Evolutionary conservation across 129 eudicot genomes (phyloP).

Genomic region (Sambucus nigra): DNA sequence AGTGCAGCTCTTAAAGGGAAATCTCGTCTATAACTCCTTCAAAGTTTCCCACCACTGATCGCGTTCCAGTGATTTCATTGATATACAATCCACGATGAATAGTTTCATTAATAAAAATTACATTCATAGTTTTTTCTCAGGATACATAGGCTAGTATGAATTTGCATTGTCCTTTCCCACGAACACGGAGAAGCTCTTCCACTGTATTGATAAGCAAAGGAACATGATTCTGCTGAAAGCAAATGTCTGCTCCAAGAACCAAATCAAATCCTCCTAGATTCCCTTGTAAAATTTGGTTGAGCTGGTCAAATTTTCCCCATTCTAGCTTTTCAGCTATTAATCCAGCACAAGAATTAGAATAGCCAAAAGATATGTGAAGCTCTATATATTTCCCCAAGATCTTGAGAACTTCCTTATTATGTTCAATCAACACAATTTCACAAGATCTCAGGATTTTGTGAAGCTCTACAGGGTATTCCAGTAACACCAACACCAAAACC

Average conservation of each 20-base stretch:
- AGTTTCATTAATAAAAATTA: no score
- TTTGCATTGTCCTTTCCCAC: constrained; percentile 43
- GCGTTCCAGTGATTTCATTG: no score
- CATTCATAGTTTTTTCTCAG: constrained; percentile 72
- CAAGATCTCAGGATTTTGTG: no score
- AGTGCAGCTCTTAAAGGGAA: no score
- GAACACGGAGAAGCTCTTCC: constrained; percentile 48
- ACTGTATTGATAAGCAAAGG: constrained; percentile 77
- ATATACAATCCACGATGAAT: no score
- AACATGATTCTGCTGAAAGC: constrained; percentile 84
- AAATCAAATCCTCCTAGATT: constrained; percentile 75
- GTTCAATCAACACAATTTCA: constrained; percentile 69
- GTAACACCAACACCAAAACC: no score
- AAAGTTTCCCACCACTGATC: no score
- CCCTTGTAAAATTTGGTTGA: constrained; percentile 36
- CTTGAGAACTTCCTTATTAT: constrained; percentile 94
- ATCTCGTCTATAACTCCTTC: no score
- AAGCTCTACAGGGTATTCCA: constrained; percentile 80
- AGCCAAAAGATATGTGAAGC: constrained; percentile 49
- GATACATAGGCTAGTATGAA: constrained; percentile 80
- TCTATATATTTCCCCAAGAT: constrained; percentile 73
- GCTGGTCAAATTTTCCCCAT: constrained; percentile 81
- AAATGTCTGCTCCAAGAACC: constrained; percentile 95
- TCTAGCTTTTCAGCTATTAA: constrained; percentile 72
- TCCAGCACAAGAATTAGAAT: constrained; percentile 32